phyloP scores from a whole-genome alignment of 2,329 filamentous ascomycete genomes.

The Penicillium glabrum region DNA sequence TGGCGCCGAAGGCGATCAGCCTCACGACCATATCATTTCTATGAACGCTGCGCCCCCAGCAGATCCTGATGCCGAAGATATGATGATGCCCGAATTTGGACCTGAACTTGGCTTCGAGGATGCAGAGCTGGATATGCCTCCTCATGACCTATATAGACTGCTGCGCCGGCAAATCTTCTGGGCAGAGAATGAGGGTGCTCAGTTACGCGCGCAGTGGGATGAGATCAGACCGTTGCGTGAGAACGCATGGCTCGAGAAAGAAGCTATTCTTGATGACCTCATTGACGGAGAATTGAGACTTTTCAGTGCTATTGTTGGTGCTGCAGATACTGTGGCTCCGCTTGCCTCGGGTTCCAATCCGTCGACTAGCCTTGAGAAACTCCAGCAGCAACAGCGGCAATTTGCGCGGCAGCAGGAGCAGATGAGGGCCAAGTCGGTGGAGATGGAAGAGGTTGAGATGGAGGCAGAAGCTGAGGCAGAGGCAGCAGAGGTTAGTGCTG shows the following conservation, averaged over 20 bases:
- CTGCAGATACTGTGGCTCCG: conserved; percentile 5
- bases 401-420: conserved; percentile 23
- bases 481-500: neutral
- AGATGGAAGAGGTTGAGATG: neutral
- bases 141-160: conserved; percentile 45
- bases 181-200: conserved; percentile 45
- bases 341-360: conserved; percentile 6
- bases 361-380: conserved; percentile 22
- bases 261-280: conserved; percentile 44
- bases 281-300: conserved; percentile 42
- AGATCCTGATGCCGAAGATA: conserved; percentile 33
- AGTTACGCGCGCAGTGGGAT: conserved; percentile 43
- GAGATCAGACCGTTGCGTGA: conserved; percentile 38
- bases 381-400: conserved; percentile 23
- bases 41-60: conserved; percentile 24
- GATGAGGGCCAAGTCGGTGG: neutral
- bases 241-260: conserved; percentile 43
- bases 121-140: conserved; percentile 43
- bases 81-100: conserved; percentile 38
- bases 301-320: conserved; percentile 30
- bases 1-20: conserved; percentile 22
- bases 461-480: neutral
- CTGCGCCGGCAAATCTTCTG: conserved; percentile 49
- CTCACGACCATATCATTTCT: conserved; percentile 13
- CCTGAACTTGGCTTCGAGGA: conserved; percentile 45